Evolutionary conservation across 148 eudicot species (phyloP), one percentile per base, ranked within the genome.

Genomic region (Diospyros kaki): DNA sequence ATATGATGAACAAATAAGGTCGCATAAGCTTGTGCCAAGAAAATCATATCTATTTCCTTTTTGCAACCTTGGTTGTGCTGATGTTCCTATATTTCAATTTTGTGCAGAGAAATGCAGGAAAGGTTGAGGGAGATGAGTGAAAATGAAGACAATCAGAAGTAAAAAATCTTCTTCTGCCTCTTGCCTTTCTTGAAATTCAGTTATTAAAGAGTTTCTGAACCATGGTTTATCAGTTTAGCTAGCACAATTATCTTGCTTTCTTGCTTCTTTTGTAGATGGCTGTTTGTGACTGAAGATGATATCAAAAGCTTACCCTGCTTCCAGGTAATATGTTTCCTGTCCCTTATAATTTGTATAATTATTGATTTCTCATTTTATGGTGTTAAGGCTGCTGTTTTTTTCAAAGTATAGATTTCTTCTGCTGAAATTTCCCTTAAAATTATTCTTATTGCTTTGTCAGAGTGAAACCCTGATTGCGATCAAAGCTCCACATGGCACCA

Each of bases 231-330:
- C 48, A 55, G 62, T 55, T 70, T 69, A 1, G 1, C 52, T 59
- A 63, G 51, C 45, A 45, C 46, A 59, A 15, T 73, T 66, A 28
- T 54, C 59, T 58, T 4, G 13, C 72, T 38, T 58, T 43, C 38
- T 73, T 63, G 43, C 74, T 61, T 78, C 78, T 71, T 73, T 42
- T 17, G 18, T 74, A 95, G 99, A 88, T 95, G 93, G 94, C 93
- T 92, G 63, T 95, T 89, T 82, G 94, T 92, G 65, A 94, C 98
- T 61, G 98, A 94, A 84, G 98, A 94, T 67, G 98, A 94, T 79
- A 89, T 94, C 42, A 94, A 94, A 83, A 78, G 74, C 72, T 79
- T 92, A 80, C 94, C 98, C 64, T 90, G 96, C 87, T 94, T 94
- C 85, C 96, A 86, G 97, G 98, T 92, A 80, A 81, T 76, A 71